Conservation (phyloP, 2,329 filamentous ascomycete species). For the Nemania abortiva region DNA sequence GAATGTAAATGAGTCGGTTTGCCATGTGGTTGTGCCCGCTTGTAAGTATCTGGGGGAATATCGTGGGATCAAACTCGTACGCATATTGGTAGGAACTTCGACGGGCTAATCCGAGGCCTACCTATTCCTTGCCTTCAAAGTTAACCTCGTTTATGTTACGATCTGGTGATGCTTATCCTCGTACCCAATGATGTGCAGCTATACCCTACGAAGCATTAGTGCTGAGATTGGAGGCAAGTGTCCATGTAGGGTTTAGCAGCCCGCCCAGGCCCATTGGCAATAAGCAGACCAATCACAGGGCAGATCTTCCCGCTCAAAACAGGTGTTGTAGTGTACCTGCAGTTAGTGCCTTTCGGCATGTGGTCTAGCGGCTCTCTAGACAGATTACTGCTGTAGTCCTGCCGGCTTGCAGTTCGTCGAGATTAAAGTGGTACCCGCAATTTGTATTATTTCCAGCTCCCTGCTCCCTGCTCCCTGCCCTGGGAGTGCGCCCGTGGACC, state of each 20-base stretch:
- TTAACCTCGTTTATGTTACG: background rate
- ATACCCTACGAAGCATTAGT: background rate
- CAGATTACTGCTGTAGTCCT: slow-evolving; percentile 15
- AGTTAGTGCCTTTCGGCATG: slow-evolving; percentile 24
- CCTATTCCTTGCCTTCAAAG: background rate
- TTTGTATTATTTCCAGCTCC: slow-evolving; percentile 37
- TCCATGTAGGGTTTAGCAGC: background rate
- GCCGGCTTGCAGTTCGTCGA: slow-evolving; percentile 18
- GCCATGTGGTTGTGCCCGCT: background rate
- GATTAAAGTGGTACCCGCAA: slow-evolving; percentile 41
- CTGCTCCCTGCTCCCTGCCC: background rate
- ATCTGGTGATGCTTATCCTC: slow-evolving; percentile 5
- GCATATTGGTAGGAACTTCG: background rate
- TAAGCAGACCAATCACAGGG: slow-evolving; percentile 38
- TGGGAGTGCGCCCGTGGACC: background rate
- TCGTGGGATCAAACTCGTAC: background rate
- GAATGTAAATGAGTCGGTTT: background rate
- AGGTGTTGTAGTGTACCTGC: slow-evolving; percentile 4
- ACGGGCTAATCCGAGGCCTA: background rate
- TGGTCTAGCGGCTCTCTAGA: slow-evolving; percentile 23
- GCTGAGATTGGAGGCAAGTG: background rate
- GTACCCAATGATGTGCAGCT: background rate
- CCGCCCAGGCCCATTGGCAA: slow-evolving; percentile 20
- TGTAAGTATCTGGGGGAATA: background rate
- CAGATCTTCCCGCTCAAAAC: slow-evolving; percentile 26